A percentile compares a stretch with the other conserved stretches of the same genome.
phyloP scores from a whole-genome alignment of 1,284 basidiomycete genomes.

The Chondrostereum purpureum region DNA sequence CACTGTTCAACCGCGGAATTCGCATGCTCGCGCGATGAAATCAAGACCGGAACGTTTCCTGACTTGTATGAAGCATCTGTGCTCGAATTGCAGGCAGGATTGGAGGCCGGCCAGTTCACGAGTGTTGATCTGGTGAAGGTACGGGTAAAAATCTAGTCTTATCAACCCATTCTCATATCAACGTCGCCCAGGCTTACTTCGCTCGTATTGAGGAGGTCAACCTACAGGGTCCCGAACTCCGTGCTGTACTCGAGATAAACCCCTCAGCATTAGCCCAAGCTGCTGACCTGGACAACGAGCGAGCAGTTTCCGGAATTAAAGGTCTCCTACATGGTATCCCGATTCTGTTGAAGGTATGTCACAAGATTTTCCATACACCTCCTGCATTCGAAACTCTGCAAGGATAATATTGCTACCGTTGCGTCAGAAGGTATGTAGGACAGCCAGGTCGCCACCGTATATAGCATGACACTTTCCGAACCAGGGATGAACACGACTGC shows the following conservation, averaged over 20 bases:
- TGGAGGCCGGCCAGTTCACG: constrained; percentile 46
- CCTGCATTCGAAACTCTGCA: not conserved
- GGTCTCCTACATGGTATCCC: constrained; percentile 67
- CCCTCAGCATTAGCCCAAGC: constrained; percentile 54
- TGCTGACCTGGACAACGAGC: constrained; percentile 47
- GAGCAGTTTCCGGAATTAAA: constrained; percentile 37
- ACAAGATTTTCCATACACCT: not conserved
- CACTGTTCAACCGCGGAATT: no score
- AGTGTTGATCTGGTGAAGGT: constrained; percentile 64
- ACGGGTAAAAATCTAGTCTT: not conserved
- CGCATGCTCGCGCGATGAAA: no score
- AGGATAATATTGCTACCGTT: constrained; percentile 41
- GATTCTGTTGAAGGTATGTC: constrained; percentile 53
- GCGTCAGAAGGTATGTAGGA: constrained; percentile 12
- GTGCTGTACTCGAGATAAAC: constrained; percentile 60
- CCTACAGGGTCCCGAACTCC: constrained; percentile 49
- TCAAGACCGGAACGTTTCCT: constrained; percentile 25
- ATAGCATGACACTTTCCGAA: no score
- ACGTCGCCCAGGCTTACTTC: constrained; percentile 49
- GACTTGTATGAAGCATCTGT: constrained; percentile 63
- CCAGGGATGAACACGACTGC: constrained; percentile 63
- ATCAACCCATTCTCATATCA: not conserved
- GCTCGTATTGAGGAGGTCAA: constrained; percentile 69
- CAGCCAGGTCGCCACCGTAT: not conserved
- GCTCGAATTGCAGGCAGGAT: constrained; percentile 46